Base-by-base conservation (phyloP, 2,329 filamentous ascomycete genomes). In the Rhynchosporium agropyri region DNA sequence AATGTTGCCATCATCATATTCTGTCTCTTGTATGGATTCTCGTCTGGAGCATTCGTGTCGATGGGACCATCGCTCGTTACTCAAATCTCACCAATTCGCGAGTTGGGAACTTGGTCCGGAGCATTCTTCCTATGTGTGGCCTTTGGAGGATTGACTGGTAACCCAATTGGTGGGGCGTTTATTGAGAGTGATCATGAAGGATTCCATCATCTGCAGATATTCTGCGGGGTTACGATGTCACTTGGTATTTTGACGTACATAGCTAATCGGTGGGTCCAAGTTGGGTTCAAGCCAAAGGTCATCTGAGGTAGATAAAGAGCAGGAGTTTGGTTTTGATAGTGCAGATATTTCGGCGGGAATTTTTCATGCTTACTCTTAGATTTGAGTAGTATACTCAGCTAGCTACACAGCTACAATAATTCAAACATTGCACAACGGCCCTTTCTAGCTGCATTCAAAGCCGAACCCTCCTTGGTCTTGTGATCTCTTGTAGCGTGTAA, bases 21-120 rank as follows among this genome's bases (percentile, higher is more conserved):
- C 73, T 81, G 83, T 12, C 79, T 82, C n/a, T 75, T 90, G 6
- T 92, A 89, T 68, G 89, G 89, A 20, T 90, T 91, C 72, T 81
- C 81, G 13, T 87, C 84, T 0, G 89, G 89, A 12, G 84, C 84
- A 2, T 89, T 87, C 69, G 83, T 89, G 42, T 84, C 84, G 0
- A 77, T 91, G 20, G 79, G 79, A 0, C 86, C 89, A 0, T 82
- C 87, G 0, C 77, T 89, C 13, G 78, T 92, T 28, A 88, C 87
- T 1, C 88, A 92, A 70, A 89, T 92, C 65, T 87, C 84, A 1
- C 87, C 90, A 51, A 82, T 91, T 43, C 79, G 84, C 26, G 81
- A 90, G 73, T 87, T 92, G 40, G 90, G 90, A 13, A 82, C 87
- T 1, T 80, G 89, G 5, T 86, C 82, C 2, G 90, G 90, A 0